phyloP scores from a whole-genome alignment of 257 asterid species.

The Knoxia roxburghii region DNA sequence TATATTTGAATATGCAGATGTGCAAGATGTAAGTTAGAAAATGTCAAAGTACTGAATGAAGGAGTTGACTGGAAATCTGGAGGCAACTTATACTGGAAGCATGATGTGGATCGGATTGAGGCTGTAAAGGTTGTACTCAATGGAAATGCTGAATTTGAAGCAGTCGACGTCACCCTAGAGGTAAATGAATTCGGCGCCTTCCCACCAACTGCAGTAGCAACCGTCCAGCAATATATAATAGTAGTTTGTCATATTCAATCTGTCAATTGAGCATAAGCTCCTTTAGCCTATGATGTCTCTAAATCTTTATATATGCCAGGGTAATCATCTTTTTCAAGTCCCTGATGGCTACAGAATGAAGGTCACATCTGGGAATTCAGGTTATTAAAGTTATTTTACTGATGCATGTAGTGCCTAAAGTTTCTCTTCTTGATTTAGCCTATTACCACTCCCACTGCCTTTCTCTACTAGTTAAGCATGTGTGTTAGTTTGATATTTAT shows the following conservation, averaged over 20 bases:
- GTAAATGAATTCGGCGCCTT: slow-evolving; percentile 40
- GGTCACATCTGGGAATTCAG: slow-evolving; percentile 68
- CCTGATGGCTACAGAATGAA: slow-evolving; percentile 84
- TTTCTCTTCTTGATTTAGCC: not conserved
- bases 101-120: slow-evolving; percentile 80
- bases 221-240: too few species aligned
- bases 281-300: slow-evolving; percentile 1
- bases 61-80: slow-evolving; percentile 85
- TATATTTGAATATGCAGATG: slow-evolving; percentile 45
- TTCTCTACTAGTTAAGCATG: not conserved
- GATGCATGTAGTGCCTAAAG: not conserved
- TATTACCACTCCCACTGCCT: not conserved
- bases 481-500: not conserved
- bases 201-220: too few species aligned
- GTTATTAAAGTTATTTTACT: slow-evolving; percentile 28
- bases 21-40: slow-evolving; percentile 80
- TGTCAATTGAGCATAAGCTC: not conserved
- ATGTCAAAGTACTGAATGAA: slow-evolving; percentile 61
- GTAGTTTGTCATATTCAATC: not conserved
- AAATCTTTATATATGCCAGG: slow-evolving; percentile 45
- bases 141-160: slow-evolving; percentile 99
- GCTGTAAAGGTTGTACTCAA: slow-evolving; percentile 67
- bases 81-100: slow-evolving; percentile 88
- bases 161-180: slow-evolving; percentile 67
- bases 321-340: slow-evolving; percentile 78